Base-by-base conservation (phyloP, 306 rosid genomes). In the apple (Malus domestica) region DNA sequence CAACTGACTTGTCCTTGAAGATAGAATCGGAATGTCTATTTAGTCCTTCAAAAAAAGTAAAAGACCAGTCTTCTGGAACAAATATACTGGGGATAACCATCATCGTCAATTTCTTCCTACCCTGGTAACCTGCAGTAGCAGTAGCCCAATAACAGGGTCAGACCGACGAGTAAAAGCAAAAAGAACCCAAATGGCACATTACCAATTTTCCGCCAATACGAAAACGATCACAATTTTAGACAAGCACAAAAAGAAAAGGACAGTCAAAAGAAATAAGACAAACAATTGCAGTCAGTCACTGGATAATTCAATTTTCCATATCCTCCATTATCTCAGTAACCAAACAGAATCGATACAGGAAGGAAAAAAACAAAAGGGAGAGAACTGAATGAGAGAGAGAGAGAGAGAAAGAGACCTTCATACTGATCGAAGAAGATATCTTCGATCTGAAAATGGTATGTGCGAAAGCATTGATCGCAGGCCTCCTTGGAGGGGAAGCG, bases 11-110 rank as follows among this genome's bases (percentile, higher is more conserved):
- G 80, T 92, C 99, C 85, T 87, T 90, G 85, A 95, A 95, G 73
- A 92, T 88, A 40, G 99, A 92, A 65, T 89, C 96, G 3, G 96
- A 83, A 49, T 92, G 91, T 74, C 97, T 86, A 74, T 92, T 95
- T 59, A 92, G 78, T 76, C 99, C 99, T 87, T 95, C 99, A 32
- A 82, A 95, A 69, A 95, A 95, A 5, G 99, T 95, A 73, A 86
- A 95, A 45, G 99, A 95, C 99, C 99, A 95, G 71, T 95, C 97
- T 46, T 95, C 97, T 9, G 99, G 99, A 67, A 95, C 68, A 73
- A 95, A 95, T 74, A 95, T 95, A 85, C 99, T 95, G 16, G 99
- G 99, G 73, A 95, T 90, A 40, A 95, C 99, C 99, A 95, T 88
- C 83, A 85, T 88, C 2, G 97, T 95, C 90, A 95, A 57, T 73